Base-by-base conservation (phyloP, 352 stramenopile species). In the Pythium phragmiticola region DNA sequence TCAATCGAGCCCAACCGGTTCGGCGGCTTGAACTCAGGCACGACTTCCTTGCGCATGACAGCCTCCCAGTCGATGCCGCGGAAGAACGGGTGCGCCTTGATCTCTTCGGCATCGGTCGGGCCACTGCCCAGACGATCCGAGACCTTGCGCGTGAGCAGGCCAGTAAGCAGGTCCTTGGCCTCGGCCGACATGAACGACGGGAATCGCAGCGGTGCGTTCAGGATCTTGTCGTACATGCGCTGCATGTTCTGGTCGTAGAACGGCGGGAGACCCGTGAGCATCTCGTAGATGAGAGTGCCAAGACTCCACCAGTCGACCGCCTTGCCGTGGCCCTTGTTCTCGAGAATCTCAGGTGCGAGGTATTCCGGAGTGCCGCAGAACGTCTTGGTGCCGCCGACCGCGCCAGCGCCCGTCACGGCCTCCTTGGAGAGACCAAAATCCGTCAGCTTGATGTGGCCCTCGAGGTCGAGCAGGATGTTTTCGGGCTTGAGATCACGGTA, bases 401-500 rank as follows among this genome's bases (percentile, higher is more conserved):
- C 78, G 52, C 82, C 88, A 39, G 87, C 85, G 47, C 90, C 87
- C 7, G 83, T 91, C 14, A 98, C 88, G 9, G 88, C 90, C 56
- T 97, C 88, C 75, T 98, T 98, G 52, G 83, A 95, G n/a, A 98
- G 86, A 60, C 92, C 95, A 67, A 98, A 98, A 73, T 98, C 92
- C 21, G 95, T 98, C 30, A 98, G 75, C 47, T 91, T 88, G 57
- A 98, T 89, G 80, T 98, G 95, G 47, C 93, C 95, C 57, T 97
- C 90, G 28, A 93, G 76, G 66, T 98, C 95, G 36, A 98, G 76
- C 56, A 97, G 76, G 45, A 98, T 94, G 77, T 99, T 98, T 70
- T 98, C 94, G 2, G 95, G 95, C 80, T 99, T 99, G 42, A 98
- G 80, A 72, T 99, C 96, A 76, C 92, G 84, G 80, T 99, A 98